A percentile compares a stretch with the other conserved stretches of the same genome.
phyloP scores from a whole-genome alignment of 2,329 filamentous ascomycete genomes.

The Trichoderma hamatum region DNA sequence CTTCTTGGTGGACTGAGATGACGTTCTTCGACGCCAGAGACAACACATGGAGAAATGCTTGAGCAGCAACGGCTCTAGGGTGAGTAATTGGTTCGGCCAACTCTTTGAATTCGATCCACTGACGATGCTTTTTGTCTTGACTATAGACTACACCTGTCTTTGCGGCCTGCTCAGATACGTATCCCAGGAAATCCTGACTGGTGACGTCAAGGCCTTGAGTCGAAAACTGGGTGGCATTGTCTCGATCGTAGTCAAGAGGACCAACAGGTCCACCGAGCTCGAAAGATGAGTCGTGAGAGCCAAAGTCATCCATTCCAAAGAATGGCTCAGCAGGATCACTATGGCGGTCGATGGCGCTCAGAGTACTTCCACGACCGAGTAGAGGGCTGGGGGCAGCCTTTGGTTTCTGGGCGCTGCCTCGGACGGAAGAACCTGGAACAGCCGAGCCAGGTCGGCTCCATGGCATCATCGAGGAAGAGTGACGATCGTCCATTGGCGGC shows the following conservation, averaged over 20 bases:
- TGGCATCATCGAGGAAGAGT: conserved; percentile 55
- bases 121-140: conserved; percentile 38
- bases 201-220: conserved; percentile 48
- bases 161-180: conserved; percentile 43
- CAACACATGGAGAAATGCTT: conserved; percentile 76
- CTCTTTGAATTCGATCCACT: conserved; percentile 67
- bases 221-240: conserved; percentile 39
- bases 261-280: conserved; percentile 32
- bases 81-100: conserved; percentile 62
- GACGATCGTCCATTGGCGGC: conserved; percentile 67
- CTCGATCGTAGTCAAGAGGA: conserved; percentile 30
- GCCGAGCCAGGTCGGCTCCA: conserved; percentile 55
- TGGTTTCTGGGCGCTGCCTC: conserved; percentile 44
- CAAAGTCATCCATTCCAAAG: conserved; percentile 41
- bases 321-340: conserved; percentile 47
- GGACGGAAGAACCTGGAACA: conserved; percentile 51
- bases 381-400: conserved; percentile 43
- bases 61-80: conserved; percentile 67
- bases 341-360: conserved; percentile 50
- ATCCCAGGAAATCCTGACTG: conserved; percentile 51
- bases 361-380: conserved; percentile 42
- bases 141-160: conserved; percentile 40
- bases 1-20: conserved; percentile 65
- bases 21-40: conserved; percentile 67
- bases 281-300: conserved; percentile 40